Percentiles rank a stretch among this genome's conserved stretches.
These are phyloP conservation scores for Phaffomyces thermotolerans DNA, from an alignment of 805 yeast genomes.

Conservation along the genomic window DNA sequence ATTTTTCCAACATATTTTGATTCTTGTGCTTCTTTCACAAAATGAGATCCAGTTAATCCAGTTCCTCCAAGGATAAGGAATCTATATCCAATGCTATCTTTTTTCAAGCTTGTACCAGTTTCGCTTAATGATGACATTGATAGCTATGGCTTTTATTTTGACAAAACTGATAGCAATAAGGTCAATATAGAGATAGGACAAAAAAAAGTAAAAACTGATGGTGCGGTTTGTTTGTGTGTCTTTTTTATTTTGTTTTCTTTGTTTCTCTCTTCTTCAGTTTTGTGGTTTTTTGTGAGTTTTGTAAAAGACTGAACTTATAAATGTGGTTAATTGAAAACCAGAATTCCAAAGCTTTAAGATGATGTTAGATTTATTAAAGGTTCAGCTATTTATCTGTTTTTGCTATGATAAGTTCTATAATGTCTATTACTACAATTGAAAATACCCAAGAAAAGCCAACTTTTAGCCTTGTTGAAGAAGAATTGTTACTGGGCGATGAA, in stretches of 20 bases:
- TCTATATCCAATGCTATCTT: not conserved
- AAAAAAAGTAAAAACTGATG: not conserved
- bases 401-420: too few species aligned
- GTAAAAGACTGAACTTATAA: too few species aligned
- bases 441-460: too few species aligned
- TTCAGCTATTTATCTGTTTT: too few species aligned
- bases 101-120: not conserved
- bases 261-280: too few species aligned
- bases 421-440: too few species aligned
- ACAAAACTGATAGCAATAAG: not conserved
- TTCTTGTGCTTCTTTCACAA: constrained; percentile 11
- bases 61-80: constrained; percentile 17
- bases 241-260: too few species aligned
- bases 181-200: not conserved
- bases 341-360: too few species aligned
- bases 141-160: not conserved
- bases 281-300: too few species aligned
- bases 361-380: too few species aligned
- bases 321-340: too few species aligned
- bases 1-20: constrained; percentile 7
- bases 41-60: constrained; percentile 17
- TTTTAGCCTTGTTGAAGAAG: not conserved
- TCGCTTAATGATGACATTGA: constrained; percentile 6
- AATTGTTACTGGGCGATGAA: not conserved
- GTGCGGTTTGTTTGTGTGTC: too few species aligned